Percentiles rank a stretch among this genome's conserved stretches.
phyloP scores from a whole-genome alignment of 2,329 filamentous ascomycete species.

The Ceratocystis cubensis region DNA sequence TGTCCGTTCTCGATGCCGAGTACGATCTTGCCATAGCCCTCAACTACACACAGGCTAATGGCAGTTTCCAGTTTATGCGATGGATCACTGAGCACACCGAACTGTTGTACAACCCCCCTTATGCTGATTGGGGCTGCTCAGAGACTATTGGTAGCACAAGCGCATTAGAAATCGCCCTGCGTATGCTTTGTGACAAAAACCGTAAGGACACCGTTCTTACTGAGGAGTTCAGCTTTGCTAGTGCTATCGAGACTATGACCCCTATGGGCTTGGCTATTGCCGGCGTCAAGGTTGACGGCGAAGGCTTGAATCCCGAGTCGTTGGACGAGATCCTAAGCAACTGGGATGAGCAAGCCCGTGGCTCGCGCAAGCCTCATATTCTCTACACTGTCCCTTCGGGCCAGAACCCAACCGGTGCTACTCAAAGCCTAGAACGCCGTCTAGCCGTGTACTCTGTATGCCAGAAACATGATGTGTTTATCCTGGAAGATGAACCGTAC shows the following conservation, averaged over 20 bases:
- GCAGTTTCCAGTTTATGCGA: slow-evolving; percentile 73
- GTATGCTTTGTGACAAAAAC: slow-evolving; percentile 61
- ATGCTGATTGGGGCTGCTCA: slow-evolving; percentile 77
- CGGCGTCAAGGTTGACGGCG: slow-evolving; percentile 40
- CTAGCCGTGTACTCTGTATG: slow-evolving; percentile 63
- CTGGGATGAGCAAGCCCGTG: slow-evolving; percentile 38
- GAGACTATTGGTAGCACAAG: slow-evolving; percentile 79
- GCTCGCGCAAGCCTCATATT: slow-evolving; percentile 40
- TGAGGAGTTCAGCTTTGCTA: slow-evolving; percentile 85
- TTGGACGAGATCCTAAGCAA: slow-evolving; percentile 40
- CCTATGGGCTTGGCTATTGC: slow-evolving; percentile 42
- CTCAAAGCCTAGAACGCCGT: slow-evolving; percentile 55
- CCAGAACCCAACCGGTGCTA: slow-evolving; percentile 84
- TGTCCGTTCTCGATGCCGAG: slow-evolving; percentile 23
- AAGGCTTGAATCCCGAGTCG: slow-evolving; percentile 40
- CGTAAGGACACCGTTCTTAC: slow-evolving; percentile 68
- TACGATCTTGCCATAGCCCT: slow-evolving; percentile 76
- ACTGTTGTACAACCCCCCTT: slow-evolving; percentile 73
- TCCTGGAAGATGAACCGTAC: slow-evolving; percentile 89
- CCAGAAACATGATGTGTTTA: slow-evolving; percentile 72
- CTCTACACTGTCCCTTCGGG: slow-evolving; percentile 58
- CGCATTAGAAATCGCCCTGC: slow-evolving; percentile 67
- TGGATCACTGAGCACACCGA: slow-evolving; percentile 94
- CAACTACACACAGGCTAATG: slow-evolving; percentile 84
- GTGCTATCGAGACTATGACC: slow-evolving; percentile 46